Base-by-base conservation (phyloP, 2,329 filamentous ascomycete genomes). In the Cercospora sesami region DNA sequence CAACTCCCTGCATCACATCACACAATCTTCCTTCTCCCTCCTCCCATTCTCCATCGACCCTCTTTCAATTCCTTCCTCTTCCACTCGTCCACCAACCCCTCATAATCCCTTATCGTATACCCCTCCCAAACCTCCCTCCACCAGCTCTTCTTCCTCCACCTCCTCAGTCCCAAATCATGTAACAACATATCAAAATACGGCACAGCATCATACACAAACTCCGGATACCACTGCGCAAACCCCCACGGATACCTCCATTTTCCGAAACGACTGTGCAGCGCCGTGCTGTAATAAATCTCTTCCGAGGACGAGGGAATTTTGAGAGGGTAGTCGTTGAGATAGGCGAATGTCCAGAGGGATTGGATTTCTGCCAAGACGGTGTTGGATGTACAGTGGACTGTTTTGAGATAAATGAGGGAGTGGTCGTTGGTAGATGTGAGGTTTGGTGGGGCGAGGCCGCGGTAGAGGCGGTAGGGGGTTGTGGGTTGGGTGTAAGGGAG, bases 141-240 rank as follows among this genome's bases (percentile, higher is more conserved):
- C 68, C 63, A 68, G 6, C 55, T 64, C 30, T n/a, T 31, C 57
- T 70, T 67, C 66, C 69, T 45, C 16, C 48, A 36, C 63, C 51
- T 66, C 33, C 39, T 63, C 61, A 67, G 7, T 2, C 64, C 69
- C 36, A 68, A 28, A 61, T 68, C 68, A 26, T 30, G 53, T 63
- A 70, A 55, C 31, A 66, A 55, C 66, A 70, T 70, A 66, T 68
- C 65, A 16, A 60, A 65, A 61, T 66, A 70, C 12, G 68, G 65
- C 1, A 68, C 42, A n/a, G 66, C 63, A 57, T 68, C 66, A 59
- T 66, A 68, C 18, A 70, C 63, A 60, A 68, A 66, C 33, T 70
- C 68, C 28, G 68, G 63, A 64, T 65, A 70, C 68, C 68, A 70
- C 18, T 68, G 63, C 9, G 39, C 58, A 60, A 68, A 67, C 0